Evolutionary conservation across 352 stramenopile species (phyloP).

Genomic region (Blastocystis sp.): DNA sequence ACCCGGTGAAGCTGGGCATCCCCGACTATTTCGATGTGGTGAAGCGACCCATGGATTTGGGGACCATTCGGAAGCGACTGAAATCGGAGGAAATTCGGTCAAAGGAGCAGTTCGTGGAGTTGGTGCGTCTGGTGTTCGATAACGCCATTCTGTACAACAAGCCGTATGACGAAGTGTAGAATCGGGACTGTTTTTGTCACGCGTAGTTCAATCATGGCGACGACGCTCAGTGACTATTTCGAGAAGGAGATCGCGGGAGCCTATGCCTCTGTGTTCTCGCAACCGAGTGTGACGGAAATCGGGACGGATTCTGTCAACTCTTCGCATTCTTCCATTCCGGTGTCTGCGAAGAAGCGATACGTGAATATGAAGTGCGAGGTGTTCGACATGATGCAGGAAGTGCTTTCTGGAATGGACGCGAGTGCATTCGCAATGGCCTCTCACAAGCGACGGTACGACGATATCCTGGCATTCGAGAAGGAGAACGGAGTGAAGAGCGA

Average conservation of each 20-base stretch:
- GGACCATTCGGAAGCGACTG: conserved; percentile 85
- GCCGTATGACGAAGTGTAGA: conserved; percentile 78
- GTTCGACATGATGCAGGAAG: conserved; percentile 12
- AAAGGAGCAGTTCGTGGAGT: conserved; percentile 85
- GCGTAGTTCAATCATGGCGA: conserved; percentile 4
- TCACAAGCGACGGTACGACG: not conserved
- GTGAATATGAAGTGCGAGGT: conserved; percentile 5
- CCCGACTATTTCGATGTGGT: conserved; percentile 70
- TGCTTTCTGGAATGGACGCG: not conserved
- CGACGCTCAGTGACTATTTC: not conserved
- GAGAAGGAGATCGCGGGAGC: not conserved
- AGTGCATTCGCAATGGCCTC: not conserved
- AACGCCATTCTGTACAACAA: conserved; percentile 94
- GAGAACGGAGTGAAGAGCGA: not conserved
- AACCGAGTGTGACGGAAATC: no score
- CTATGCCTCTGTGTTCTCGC: not conserved
- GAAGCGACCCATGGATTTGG: conserved; percentile 72
- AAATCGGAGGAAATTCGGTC: conserved; percentile 74
- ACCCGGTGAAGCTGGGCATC: conserved; percentile 56
- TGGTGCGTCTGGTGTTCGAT: conserved; percentile 91
- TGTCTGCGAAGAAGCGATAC: not conserved
- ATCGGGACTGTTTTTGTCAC: conserved; percentile 15
- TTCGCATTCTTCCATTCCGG: not conserved
- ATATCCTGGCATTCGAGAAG: not conserved
- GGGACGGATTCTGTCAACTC: no score